These are phyloP conservation scores for Pseudopyrenochaeta lycopersici DNA, from an alignment of 2,329 filamentous ascomycete genomes.

Conservation along the genomic window DNA sequence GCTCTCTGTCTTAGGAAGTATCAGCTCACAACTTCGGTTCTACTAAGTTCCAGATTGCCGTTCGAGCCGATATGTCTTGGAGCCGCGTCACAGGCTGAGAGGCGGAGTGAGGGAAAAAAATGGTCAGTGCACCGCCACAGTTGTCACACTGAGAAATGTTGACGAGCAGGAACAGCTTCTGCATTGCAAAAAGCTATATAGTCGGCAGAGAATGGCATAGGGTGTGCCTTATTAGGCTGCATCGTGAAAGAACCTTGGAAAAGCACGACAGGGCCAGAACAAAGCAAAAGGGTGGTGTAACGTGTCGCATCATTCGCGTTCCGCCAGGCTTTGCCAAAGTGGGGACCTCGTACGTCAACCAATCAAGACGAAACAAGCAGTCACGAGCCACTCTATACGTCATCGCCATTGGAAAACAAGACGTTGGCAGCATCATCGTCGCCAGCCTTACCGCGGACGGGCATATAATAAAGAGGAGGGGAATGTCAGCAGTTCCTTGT, in stretches of 20 bases:
- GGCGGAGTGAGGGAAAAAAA: not conserved
- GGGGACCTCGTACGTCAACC: constrained; percentile 5
- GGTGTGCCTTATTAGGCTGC: not conserved
- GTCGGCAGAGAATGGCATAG: constrained; percentile 1
- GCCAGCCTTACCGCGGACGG: constrained; percentile 1
- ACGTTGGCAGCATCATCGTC: constrained; percentile 29
- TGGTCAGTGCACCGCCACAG: constrained; percentile 28
- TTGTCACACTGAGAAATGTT: not conserved
- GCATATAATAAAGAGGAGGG: constrained; percentile 26
- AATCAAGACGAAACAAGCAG: constrained; percentile 14
- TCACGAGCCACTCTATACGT: constrained; percentile 26
- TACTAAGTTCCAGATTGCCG: constrained; percentile 7
- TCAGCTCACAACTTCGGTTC: too few species aligned
- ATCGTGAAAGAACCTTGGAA: constrained; percentile 1
- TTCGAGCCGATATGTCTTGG: constrained; percentile 19
- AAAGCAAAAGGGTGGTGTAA: constrained; percentile 11
- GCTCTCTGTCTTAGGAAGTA: too few species aligned
- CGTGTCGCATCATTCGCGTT: constrained; percentile 16
- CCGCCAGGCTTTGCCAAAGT: not conserved
- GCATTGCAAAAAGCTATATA: constrained; percentile 3
- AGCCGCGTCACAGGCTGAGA: constrained; percentile 21
- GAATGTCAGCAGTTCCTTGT: not conserved
- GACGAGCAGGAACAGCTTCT: constrained; percentile 1
- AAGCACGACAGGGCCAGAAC: constrained; percentile 1
- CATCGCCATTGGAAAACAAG: constrained; percentile 9